These are phyloP conservation scores for Neurospora sp. DNA, from an alignment of 495 filamentous ascomycete species.

Conservation along the genomic window DNA sequence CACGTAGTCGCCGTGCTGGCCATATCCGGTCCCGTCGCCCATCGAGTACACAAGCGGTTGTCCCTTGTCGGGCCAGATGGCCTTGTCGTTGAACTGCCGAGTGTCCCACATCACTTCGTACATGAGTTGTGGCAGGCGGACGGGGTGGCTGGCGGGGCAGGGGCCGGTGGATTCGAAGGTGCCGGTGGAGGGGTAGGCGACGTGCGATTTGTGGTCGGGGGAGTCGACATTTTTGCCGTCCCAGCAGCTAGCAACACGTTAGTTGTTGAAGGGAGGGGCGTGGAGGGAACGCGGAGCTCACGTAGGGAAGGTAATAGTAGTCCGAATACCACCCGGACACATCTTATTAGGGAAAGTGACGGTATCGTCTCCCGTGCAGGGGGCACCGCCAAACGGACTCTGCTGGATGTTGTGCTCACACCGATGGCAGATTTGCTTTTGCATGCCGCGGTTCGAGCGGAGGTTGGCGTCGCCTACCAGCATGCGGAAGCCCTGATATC, in stretches of 20 bases:
- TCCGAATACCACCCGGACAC: conserved; percentile 39
- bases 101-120: conserved; percentile 43
- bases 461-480: conserved; percentile 29
- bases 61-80: conserved; percentile 33
- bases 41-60: conserved; percentile 40
- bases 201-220: conserved; percentile 41
- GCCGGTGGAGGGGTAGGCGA: conserved; percentile 33
- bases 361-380: conserved; percentile 41
- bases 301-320: conserved; percentile 40
- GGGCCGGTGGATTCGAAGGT: conserved; percentile 28
- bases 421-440: conserved; percentile 37
- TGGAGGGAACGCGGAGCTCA: background rate
- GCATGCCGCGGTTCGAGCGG: conserved; percentile 21
- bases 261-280: too few relatives aligned
- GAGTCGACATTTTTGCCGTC: conserved; percentile 46
- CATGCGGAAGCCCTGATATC: conserved; percentile 31
- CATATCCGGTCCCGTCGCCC: conserved; percentile 37
- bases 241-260: conserved; percentile 27
- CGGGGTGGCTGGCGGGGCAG: conserved; percentile 38
- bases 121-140: conserved; percentile 39
- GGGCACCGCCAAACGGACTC: conserved; percentile 41
- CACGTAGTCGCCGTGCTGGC: conserved; percentile 42
- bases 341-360: conserved; percentile 28
- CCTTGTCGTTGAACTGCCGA: conserved; percentile 31
- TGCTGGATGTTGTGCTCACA: conserved; percentile 36